These are phyloP conservation scores for Cajanus cajan DNA, from an alignment of 306 rosid genomes.

Conservation along the genomic window DNA sequence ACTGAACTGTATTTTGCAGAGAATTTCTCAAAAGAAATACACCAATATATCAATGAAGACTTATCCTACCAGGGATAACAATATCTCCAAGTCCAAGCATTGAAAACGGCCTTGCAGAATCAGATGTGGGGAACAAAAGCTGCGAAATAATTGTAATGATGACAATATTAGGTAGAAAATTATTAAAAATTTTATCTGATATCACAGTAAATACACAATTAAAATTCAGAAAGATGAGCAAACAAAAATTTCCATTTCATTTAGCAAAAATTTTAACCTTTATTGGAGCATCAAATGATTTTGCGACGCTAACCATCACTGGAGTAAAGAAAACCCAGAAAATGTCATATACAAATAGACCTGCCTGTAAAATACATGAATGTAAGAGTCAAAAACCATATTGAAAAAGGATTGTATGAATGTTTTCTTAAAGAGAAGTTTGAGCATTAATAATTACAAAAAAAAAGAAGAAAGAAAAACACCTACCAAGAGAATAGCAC, in stretches of 20 bases:
- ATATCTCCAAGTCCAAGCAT: constrained; percentile 99
- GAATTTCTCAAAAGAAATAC: not conserved
- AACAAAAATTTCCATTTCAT: constrained; percentile 15
- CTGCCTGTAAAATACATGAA: constrained; percentile 60
- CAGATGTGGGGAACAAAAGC: constrained; percentile 96
- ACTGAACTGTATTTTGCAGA: constrained; percentile 1
- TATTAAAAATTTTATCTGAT: not conserved
- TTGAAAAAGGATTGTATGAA: not conserved
- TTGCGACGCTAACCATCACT: constrained; percentile 99
- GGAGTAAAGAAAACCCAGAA: constrained; percentile 99
- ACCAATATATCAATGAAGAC: constrained; percentile 3
- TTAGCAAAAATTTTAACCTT: constrained; percentile 61
- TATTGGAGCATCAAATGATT: constrained; percentile 98
- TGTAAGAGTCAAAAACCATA: constrained; percentile 23
- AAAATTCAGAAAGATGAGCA: constrained; percentile 7
- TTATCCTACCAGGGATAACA: constrained; percentile 91
- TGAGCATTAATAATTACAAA: not conserved
- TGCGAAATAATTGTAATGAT: constrained; percentile 42
- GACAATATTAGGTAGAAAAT: constrained; percentile 16
- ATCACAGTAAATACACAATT: not conserved
- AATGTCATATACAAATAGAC: constrained; percentile 93
- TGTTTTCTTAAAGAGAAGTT: not conserved
- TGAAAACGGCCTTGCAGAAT: constrained; percentile 82
- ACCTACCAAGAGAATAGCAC: constrained; percentile 95
- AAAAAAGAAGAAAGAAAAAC: not conserved